phyloP scores from a whole-genome alignment of 345 rosid species.

The Firmiana major region DNA sequence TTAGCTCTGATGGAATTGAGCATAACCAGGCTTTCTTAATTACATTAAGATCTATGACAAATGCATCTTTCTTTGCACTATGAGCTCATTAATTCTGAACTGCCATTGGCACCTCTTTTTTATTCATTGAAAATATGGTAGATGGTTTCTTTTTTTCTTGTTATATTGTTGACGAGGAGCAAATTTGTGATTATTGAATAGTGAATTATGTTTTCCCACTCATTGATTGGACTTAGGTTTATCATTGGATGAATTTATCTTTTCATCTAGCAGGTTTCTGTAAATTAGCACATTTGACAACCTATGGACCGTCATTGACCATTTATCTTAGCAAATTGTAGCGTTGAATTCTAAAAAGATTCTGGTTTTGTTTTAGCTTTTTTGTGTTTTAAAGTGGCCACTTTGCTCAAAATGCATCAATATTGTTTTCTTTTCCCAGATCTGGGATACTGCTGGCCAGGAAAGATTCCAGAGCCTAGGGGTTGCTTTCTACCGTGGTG shows the following conservation, averaged over 20 bases:
- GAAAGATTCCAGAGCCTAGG: constrained; percentile 97
- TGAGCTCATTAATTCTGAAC: neutral
- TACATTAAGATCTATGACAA: neutral
- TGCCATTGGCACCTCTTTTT: neutral
- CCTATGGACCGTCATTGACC: neutral
- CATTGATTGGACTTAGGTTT: neutral
- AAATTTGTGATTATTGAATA: neutral
- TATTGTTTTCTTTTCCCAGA: constrained; percentile 33
- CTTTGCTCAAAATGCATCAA: neutral
- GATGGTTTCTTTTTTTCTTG: neutral
- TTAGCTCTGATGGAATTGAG: neutral
- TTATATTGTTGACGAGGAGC: neutral
- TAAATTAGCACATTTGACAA: neutral
- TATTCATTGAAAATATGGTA: neutral
- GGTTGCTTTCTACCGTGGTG: constrained; percentile 82
- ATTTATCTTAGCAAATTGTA: neutral
- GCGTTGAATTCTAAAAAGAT: neutral
- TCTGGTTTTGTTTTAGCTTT: neutral
- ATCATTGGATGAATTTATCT: neutral
- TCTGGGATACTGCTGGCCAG: constrained; percentile 97
- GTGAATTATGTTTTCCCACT: neutral
- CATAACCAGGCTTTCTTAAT: neutral
- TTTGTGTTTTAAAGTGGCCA: neutral
- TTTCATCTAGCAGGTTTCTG: neutral
- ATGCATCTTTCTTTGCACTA: neutral